Base-by-base conservation (phyloP, 306 rosid species). In the Leucaena leucocephala region DNA sequence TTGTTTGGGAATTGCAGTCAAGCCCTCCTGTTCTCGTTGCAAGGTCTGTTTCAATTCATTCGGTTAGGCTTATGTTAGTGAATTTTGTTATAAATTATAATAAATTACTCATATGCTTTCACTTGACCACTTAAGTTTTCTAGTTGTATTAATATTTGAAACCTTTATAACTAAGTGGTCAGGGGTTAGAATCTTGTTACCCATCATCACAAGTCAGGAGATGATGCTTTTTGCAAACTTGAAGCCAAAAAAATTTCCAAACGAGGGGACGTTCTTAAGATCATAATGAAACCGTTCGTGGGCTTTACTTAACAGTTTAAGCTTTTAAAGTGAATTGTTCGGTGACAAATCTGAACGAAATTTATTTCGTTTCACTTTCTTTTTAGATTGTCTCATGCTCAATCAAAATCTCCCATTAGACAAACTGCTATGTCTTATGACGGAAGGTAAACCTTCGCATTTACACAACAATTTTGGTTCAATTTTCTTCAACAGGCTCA, bases 1-100 rank as follows among this genome's bases (percentile, higher is more conserved):
- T 83, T 81, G 91, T 95, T 48, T 93, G 98, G 99, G 99, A 95
- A 83, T 90, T 91, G 85, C 98, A 95, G 75, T 85, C 99, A 45
- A 90, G 96, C 83, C 98, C 99, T 55, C 98, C 98, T 17, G 81
- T 69, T 81, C 99, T 95, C 44, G 52, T 87, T 82, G 88, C 98
- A 71, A 93, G 75, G 98, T 95, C 71, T 7, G 81, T 50, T 79
- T 75, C 48, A 35, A 49, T 34, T n/a, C 55, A 21, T 64, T 72
- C 40, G 33, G 46, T 81, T 13, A 14, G 22, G n/a, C 70, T 43
- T 45, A 34, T 36, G 19, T 46, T 19, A 66, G 34, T 73, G 62
- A 62, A 55, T 52, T 35, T 40, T 42, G 12, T 42, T 40, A 43
- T 17, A 9, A 0, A 38, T 66, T 2, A 38, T 7, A 16, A 8